Percentiles rank a stretch among this genome's conserved stretches.
These are phyloP conservation scores for Trichocladium uniseriatum DNA, from an alignment of 495 filamentous ascomycete species.

Conservation along the genomic window DNA sequence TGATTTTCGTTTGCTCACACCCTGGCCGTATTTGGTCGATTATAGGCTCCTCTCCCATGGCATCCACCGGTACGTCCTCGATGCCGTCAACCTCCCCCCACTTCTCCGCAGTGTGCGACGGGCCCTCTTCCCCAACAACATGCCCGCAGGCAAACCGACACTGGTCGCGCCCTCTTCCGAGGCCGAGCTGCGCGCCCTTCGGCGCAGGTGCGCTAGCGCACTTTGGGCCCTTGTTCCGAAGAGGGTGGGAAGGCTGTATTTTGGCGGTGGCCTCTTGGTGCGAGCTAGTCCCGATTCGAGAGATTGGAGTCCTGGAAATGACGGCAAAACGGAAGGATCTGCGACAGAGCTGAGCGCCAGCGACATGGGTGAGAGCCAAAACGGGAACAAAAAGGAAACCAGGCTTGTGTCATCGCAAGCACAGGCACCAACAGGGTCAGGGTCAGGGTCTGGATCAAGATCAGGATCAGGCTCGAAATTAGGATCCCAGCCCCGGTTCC, in stretches of 20 bases:
- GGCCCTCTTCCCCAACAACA: constrained; percentile 72
- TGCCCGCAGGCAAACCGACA: constrained; percentile 40
- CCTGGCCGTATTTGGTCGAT: background rate
- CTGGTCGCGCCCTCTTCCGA: constrained; percentile 39
- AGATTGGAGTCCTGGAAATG: background rate
- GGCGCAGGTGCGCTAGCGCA: constrained; percentile 44
- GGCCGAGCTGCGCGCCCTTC: constrained; percentile 38
- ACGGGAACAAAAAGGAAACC: background rate
- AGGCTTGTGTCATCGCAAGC: background rate
- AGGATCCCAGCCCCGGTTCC: background rate
- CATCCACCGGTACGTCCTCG: constrained; percentile 54
- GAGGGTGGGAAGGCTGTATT: constrained; percentile 41
- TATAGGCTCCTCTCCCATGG: constrained; percentile 64
- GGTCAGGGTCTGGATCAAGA: background rate
- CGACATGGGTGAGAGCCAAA: background rate
- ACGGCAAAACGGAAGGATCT: constrained; percentile 8
- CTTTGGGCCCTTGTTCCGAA: constrained; percentile 44
- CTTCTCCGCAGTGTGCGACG: constrained; percentile 63
- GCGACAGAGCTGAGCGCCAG: background rate
- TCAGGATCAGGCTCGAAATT: background rate
- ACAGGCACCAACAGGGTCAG: background rate
- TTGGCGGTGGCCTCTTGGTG: constrained; percentile 26
- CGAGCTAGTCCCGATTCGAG: constrained; percentile 5
- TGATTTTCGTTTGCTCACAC: background rate
- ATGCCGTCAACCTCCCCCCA: constrained; percentile 59